These are phyloP conservation scores for Penium margaritaceum DNA, from an alignment of 139 green algal genomes.

Conservation along the genomic window DNA sequence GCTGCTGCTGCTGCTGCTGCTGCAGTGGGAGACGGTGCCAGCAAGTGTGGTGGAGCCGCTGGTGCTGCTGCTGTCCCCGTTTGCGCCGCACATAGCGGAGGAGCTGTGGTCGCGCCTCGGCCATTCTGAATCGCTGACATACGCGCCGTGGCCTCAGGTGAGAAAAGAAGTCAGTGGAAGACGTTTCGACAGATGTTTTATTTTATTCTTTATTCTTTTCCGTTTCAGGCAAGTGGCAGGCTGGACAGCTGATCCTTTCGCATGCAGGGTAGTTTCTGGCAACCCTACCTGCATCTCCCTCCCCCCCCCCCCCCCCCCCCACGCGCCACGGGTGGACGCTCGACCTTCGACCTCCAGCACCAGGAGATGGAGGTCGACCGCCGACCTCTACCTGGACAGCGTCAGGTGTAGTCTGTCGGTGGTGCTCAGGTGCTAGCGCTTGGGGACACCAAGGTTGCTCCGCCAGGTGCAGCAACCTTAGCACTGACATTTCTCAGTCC, in stretches of 20 bases:
- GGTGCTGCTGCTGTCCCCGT: slow-evolving; percentile 83
- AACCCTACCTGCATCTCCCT: background rate
- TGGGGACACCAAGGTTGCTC: no score
- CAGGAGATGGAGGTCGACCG: no score
- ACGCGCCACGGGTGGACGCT: no score
- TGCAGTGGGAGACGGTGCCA: slow-evolving; percentile 60
- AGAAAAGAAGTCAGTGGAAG: no score
- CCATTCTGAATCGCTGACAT: slow-evolving; percentile 58
- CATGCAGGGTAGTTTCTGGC: background rate
- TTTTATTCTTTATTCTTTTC: background rate
- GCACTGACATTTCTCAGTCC: no score
- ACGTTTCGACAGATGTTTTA: background rate
- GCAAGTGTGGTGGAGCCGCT: slow-evolving; percentile 67
- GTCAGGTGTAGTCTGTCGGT: no score
- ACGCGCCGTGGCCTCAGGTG: slow-evolving; percentile 70
- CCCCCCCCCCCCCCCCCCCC: background rate
- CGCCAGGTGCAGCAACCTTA: no score
- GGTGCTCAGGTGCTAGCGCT: no score
- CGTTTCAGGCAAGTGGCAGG: background rate
- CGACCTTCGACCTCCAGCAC: no score
- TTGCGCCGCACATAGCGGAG: slow-evolving; percentile 91
- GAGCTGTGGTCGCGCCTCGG: slow-evolving; percentile 76
- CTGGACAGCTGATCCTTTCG: background rate
- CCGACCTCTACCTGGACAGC: no score
- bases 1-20: slow-evolving; percentile 78